phyloP scores from a whole-genome alignment of 257 asterid species.

The Salvia hispanica region DNA sequence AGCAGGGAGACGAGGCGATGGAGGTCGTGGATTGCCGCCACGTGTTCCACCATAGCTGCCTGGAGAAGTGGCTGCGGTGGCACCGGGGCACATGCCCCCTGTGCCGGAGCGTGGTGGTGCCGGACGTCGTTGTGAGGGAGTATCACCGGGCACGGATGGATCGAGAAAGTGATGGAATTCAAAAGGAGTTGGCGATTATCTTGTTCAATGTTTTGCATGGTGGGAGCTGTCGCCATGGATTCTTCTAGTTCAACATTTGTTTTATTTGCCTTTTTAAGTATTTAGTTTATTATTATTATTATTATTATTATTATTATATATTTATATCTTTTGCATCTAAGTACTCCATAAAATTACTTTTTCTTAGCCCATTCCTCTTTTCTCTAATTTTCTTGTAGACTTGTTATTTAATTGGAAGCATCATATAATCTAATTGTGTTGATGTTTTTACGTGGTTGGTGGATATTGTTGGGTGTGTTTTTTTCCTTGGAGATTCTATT shows the following conservation, averaged over 20 bases:
- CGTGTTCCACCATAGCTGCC: constrained; percentile 47
- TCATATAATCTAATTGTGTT: too few species aligned
- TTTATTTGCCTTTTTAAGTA: background rate
- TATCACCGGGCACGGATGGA: constrained; percentile 37
- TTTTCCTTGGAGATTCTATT: too few species aligned
- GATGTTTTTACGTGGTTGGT: too few species aligned
- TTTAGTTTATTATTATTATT: too few species aligned
- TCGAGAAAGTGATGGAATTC: constrained; percentile 21
- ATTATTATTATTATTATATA: too few species aligned
- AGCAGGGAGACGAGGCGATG: constrained; percentile 45
- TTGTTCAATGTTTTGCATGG: constrained; percentile 35
- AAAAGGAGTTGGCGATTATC: constrained; percentile 48
- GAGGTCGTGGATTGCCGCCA: constrained; percentile 50
- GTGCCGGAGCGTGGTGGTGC: constrained; percentile 55
- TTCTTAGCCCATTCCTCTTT: too few species aligned
- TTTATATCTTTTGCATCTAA: too few species aligned
- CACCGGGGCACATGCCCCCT: constrained; percentile 55
- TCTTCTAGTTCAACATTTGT: constrained; percentile 8
- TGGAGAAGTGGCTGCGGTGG: constrained; percentile 45
- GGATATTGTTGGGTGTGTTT: too few species aligned
- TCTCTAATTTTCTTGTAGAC: too few species aligned
- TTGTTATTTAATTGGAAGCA: too few species aligned
- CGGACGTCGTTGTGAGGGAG: constrained; percentile 35
- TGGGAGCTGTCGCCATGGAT: constrained; percentile 33
- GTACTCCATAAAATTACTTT: too few species aligned